These are phyloP conservation scores for Penicillium bialowiezense DNA, from an alignment of 495 filamentous ascomycete species.

Conservation along the genomic window DNA sequence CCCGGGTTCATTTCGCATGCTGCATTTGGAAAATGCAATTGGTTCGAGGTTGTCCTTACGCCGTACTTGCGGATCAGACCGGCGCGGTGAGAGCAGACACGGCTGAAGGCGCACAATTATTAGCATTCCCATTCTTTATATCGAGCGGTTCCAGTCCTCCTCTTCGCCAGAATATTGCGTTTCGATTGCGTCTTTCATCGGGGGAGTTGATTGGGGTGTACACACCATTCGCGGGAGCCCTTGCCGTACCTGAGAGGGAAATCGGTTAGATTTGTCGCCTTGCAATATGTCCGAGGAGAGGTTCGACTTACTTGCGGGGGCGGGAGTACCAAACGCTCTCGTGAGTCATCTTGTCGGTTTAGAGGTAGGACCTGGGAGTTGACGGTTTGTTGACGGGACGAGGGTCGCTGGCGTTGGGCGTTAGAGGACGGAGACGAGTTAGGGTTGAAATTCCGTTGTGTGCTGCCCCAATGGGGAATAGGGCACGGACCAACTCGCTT, in stretches of 20 bases:
- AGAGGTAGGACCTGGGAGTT: slow-evolving; percentile 36
- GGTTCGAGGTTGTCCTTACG: slow-evolving; percentile 53
- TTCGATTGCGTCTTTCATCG: slow-evolving; percentile 12
- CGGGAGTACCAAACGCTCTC: slow-evolving; percentile 99
- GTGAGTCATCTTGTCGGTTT: slow-evolving; percentile 82
- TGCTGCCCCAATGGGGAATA: slow-evolving; percentile 33
- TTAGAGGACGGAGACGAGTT: slow-evolving; percentile 35
- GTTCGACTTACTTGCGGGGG: slow-evolving; percentile 70
- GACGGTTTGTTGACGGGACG: slow-evolving; percentile 36
- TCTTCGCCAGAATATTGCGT: slow-evolving; percentile 6
- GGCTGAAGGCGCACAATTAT: slow-evolving; percentile 54
- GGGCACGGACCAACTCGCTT: slow-evolving; percentile 40
- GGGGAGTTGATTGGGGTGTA: slow-evolving; percentile 13
- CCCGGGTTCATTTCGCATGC: neutral
- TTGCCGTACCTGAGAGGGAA: slow-evolving; percentile 63
- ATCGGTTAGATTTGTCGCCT: slow-evolving; percentile 12
- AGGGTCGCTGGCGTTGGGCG: slow-evolving; percentile 41
- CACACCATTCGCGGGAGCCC: slow-evolving; percentile 84
- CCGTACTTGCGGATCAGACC: slow-evolving; percentile 99
- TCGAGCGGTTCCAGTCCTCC: slow-evolving; percentile 2
- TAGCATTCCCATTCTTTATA: slow-evolving; percentile 21
- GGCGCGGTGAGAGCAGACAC: slow-evolving; percentile 91
- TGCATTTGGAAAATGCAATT: neutral
- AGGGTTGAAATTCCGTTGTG: slow-evolving; percentile 42
- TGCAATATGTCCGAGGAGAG: slow-evolving; percentile 2